Conservation (phyloP, 2,329 filamentous ascomycete genomes). For the Scytalidium lignicola region DNA sequence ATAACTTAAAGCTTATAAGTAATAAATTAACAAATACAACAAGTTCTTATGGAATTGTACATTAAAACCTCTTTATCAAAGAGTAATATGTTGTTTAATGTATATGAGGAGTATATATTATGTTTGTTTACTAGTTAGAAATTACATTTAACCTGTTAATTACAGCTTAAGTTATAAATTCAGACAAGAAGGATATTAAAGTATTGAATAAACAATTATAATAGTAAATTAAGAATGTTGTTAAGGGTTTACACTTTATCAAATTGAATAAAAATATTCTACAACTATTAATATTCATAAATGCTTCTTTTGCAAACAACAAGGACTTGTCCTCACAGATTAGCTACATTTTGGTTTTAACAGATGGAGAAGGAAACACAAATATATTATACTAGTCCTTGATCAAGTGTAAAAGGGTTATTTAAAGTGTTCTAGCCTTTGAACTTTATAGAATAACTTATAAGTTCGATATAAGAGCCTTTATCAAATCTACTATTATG, state of each 20-base stretch:
- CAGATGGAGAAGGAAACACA: background rate
- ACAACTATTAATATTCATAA: background rate
- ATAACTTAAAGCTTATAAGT: background rate
- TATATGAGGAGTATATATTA: background rate
- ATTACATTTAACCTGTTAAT: slow-evolving; percentile 1
- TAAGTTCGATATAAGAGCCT: slow-evolving; percentile 9
- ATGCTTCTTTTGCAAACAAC: slow-evolving; percentile 4
- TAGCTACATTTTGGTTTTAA: background rate
- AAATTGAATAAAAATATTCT: background rate
- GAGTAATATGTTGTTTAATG: background rate
- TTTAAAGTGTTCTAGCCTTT: slow-evolving; percentile 7
- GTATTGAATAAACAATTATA: background rate
- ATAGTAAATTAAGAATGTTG: slow-evolving; percentile 1
- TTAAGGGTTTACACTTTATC: background rate
- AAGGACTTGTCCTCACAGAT: background rate
- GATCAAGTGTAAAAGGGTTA: slow-evolving; percentile 6
- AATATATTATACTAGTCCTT: slow-evolving; percentile 3
- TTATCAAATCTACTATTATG: slow-evolving; percentile 6
- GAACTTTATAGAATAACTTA: slow-evolving; percentile 12
- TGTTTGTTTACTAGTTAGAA: slow-evolving; percentile 1
- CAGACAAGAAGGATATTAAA: background rate
- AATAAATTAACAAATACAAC: slow-evolving; percentile 1
- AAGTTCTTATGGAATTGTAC: background rate
- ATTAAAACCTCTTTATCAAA: background rate
- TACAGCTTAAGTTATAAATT: background rate